A percentile compares a stretch with the other conserved stretches of the same genome.
These are phyloP conservation scores for Pichia kluyveri DNA, from an alignment of 805 yeast genomes.

Conservation along the genomic window DNA sequence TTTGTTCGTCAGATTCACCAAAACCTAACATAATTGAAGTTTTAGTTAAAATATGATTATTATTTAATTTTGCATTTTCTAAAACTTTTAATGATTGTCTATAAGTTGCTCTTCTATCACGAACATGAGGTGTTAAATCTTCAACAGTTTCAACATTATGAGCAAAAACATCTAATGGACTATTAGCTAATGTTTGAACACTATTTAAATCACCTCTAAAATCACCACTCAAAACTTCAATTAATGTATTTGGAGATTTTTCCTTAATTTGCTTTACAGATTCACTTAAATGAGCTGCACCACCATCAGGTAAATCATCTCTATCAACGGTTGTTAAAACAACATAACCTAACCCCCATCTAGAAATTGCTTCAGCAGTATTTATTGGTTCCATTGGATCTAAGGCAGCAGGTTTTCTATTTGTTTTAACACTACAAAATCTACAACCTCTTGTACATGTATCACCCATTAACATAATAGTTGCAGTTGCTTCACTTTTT, in stretches of 20 bases:
- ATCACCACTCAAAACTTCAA: constrained; percentile 92
- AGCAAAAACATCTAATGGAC: constrained; percentile 94
- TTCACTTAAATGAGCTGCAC: constrained; percentile 81
- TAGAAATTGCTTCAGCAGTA: constrained; percentile 92
- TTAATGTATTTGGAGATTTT: constrained; percentile 84
- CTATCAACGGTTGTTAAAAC: constrained; percentile 96
- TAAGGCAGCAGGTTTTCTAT: constrained; percentile 74
- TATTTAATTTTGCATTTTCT: constrained; percentile 68
- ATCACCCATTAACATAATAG: constrained; percentile 97
- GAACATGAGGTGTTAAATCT: constrained; percentile 83
- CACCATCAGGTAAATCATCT: constrained; percentile 91
- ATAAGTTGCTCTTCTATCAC: constrained; percentile 96
- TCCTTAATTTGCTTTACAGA: constrained; percentile 78
- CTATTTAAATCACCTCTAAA: constrained; percentile 82
- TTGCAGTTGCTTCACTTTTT: constrained; percentile 89
- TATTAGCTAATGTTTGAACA: constrained; percentile 70
- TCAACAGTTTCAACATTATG: constrained; percentile 97
- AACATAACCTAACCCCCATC: constrained; percentile 98
- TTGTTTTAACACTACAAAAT: constrained; percentile 94
- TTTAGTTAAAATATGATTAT: constrained; percentile 74
- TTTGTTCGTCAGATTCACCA: constrained; percentile 92
- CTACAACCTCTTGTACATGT: constrained; percentile 99
- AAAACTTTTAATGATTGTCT: constrained; percentile 78
- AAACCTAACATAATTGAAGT: constrained; percentile 94
- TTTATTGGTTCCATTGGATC: constrained; percentile 97